These are phyloP conservation scores for Trichoderma sp. DNA, from an alignment of 2,329 filamentous ascomycete genomes.

Conservation along the genomic window DNA sequence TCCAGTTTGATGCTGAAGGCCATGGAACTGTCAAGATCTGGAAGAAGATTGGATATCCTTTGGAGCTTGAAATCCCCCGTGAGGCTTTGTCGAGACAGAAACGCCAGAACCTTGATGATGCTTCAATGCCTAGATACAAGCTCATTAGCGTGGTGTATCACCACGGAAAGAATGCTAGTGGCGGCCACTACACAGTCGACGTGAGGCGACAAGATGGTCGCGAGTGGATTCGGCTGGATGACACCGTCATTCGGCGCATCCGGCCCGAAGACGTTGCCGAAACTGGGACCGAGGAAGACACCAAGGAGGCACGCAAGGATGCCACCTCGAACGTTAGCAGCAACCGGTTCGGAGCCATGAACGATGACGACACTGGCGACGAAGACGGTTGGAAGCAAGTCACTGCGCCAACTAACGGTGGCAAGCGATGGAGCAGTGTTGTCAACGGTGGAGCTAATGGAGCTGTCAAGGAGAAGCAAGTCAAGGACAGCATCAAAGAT, in stretches of 20 bases:
- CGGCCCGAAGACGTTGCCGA: conserved; percentile 85
- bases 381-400: conserved; percentile 85
- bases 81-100: conserved; percentile 81
- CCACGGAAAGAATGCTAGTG: conserved; percentile 93
- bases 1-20: conserved; percentile 86
- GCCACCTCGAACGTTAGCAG: conserved; percentile 45
- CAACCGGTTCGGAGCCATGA: conserved; percentile 73
- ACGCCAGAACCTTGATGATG: conserved; percentile 60
- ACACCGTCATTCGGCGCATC: conserved; percentile 84
- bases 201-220: conserved; percentile 89
- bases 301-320: conserved; percentile 65
- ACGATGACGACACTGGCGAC: conserved; percentile 65
- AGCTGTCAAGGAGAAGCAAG: conserved; percentile 55
- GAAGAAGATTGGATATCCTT: conserved; percentile 94
- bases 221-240: conserved; percentile 95
- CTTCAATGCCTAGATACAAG: conserved; percentile 75
- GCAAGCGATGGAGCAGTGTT: conserved; percentile 68
- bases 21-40: conserved; percentile 90
- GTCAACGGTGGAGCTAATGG: conserved; percentile 63
- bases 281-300: conserved; percentile 72
- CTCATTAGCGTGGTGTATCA: conserved; percentile 93
- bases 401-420: conserved; percentile 55
- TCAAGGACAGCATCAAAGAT: conserved; percentile 71
- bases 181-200: conserved; percentile 97
- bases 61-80: conserved; percentile 89